Evolutionary conservation across 768 basidiomycete species (phyloP), one percentile per base, ranked within the genome.

Genomic region (Hysterangium stoloniferum): DNA sequence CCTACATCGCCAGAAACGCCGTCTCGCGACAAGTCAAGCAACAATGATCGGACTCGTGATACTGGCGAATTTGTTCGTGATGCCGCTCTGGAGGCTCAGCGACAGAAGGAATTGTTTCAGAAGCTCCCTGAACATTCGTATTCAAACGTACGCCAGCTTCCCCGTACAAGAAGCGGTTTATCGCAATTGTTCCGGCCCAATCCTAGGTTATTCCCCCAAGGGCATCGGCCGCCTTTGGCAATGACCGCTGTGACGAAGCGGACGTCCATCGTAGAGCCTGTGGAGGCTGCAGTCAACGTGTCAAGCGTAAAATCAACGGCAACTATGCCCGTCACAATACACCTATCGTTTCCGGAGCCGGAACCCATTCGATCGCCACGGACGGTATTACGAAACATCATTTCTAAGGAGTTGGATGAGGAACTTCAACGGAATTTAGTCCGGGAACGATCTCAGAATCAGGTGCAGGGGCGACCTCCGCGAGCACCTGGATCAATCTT

Each of bases 351-450:
- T 22, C 87, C 87, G 0, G 71, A 75, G 3, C 72, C 74, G 0
- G 68, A 70, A 4, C 69, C 77, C 15, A 86, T 87, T 2, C 83
- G 84, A 57, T 89, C 88, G 1, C 92, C 92, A 0, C 80, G 85
- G 31, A 90, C 92, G 36, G 92, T 89, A 2, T 76, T 91, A 2
- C 73, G 87, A 44, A 75, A 78, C 57, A 94, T 94, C 86, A 72
- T 94, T 40, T 73, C 81, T 49, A 85, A 82, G 4, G 92, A 95
- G 65, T 71, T 95, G 61, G 84, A 85, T 28, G 92, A 95, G 66
- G 85, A 82, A 52, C 67, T 95, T 55, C 72, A 91, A 19, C 71
- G 84, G 40, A 86, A 92, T 58, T 62, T 93, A 51, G 66, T 93
- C 4, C 90, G 88, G 88, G 86, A 70, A 52, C 61, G 69, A 2